phyloP scores from a whole-genome alignment of 2,329 filamentous ascomycete species.

The Helminthosporium solani region DNA sequence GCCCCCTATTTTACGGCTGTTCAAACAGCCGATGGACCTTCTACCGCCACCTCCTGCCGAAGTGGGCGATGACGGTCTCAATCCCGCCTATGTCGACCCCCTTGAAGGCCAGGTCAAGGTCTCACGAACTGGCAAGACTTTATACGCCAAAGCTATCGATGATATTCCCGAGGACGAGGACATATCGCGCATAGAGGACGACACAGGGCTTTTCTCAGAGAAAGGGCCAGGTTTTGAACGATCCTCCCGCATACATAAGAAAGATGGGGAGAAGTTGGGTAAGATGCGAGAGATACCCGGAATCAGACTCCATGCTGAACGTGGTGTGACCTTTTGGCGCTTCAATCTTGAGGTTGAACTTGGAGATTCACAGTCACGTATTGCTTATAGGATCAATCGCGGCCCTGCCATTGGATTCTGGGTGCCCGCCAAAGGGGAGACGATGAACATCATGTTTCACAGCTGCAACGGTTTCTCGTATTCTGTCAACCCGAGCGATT shows the following conservation, averaged over 20 bases:
- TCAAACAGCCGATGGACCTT: slow-evolving; percentile 81
- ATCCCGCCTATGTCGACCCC: slow-evolving; percentile 84
- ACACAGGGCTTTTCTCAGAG: slow-evolving; percentile 79
- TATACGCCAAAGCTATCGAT: slow-evolving; percentile 89
- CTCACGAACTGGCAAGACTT: slow-evolving; percentile 77
- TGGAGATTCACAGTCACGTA: slow-evolving; percentile 71
- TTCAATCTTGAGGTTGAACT: slow-evolving; percentile 96
- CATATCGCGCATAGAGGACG: slow-evolving; percentile 75
- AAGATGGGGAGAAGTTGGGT: slow-evolving; percentile 78
- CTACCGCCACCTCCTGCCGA: slow-evolving; percentile 74
- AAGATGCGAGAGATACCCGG: slow-evolving; percentile 83
- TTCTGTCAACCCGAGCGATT: slow-evolving; percentile 72
- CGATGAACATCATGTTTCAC: slow-evolving; percentile 99
- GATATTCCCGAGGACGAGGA: slow-evolving; percentile 77
- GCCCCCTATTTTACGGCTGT: slow-evolving; percentile 76
- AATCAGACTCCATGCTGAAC: slow-evolving; percentile 77
- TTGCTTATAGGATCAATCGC: slow-evolving; percentile 93
- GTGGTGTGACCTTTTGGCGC: slow-evolving; percentile 92
- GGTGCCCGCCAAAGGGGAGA: slow-evolving; percentile 79
- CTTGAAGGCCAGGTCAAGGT: slow-evolving; percentile 85
- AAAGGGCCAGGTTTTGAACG: slow-evolving; percentile 54
- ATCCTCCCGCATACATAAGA: slow-evolving; percentile 50
- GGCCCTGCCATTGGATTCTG: slow-evolving; percentile 89
- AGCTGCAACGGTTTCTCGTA: slow-evolving; percentile 95
- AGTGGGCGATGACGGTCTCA: slow-evolving; percentile 62